A percentile compares a stretch with the other conserved stretches of the same genome.
Conservation (phyloP, 1,139 yeast genomes). For the Geotrichum armillariae region DNA sequence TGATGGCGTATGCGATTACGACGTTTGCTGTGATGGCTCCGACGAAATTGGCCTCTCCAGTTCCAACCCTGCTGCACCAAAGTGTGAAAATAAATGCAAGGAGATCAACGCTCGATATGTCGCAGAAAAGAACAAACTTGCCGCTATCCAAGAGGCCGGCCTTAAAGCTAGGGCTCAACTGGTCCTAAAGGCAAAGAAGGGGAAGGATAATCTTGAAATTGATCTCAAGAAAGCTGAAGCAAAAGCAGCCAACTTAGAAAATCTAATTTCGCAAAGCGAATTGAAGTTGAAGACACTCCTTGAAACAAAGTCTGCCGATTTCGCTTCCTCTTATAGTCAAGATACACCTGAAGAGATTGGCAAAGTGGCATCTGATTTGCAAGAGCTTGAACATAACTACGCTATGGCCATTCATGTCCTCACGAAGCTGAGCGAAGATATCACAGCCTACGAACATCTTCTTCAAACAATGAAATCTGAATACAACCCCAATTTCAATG, state of each 20-base stretch:
- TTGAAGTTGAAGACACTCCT: not conserved
- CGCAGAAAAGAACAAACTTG: constrained; percentile 28
- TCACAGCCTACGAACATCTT: constrained; percentile 44
- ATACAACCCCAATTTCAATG: constrained; percentile 89
- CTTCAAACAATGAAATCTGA: constrained; percentile 51
- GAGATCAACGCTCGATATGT: constrained; percentile 18
- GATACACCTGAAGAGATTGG: constrained; percentile 22
- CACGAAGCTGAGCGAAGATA: constrained; percentile 19
- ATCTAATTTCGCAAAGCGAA: constrained; percentile 1
- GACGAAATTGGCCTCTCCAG: constrained; percentile 58
- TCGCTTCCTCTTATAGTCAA: not conserved
- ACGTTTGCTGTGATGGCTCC: constrained; percentile 89
- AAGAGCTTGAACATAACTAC: constrained; percentile 32
- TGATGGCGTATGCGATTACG: constrained; percentile 94
- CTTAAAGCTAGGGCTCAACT: constrained; percentile 24
- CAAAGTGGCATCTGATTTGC: constrained; percentile 32
- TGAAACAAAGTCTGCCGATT: not conserved
- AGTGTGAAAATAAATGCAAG: constrained; percentile 30
- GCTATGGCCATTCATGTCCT: constrained; percentile 37
- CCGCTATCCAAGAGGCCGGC: constrained; percentile 20
- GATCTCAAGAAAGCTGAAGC: constrained; percentile 16
- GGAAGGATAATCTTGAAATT: constrained; percentile 6
- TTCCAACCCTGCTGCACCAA: constrained; percentile 14
- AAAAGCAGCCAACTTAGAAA: not conserved
- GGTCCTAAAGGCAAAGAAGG: constrained; percentile 21